Evolutionary conservation across 2,329 filamentous ascomycete species (phyloP), one percentile per base, ranked within the genome.

Genomic region (Ophiognomonia clavigignenti-juglandacearum): DNA sequence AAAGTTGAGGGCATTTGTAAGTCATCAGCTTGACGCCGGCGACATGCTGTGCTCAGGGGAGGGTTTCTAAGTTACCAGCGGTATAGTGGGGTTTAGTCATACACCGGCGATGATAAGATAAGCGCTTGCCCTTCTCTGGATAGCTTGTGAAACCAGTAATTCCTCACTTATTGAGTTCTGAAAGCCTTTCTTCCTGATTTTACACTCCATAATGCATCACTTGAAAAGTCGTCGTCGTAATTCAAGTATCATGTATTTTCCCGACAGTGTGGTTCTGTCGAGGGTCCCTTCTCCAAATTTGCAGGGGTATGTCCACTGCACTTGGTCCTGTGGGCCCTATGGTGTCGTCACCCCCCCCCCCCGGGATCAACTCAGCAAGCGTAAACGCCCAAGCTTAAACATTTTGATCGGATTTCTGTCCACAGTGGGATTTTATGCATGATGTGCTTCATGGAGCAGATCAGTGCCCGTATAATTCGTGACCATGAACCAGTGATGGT

Each of bases 51-150:
- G 49, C 41, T 45, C 32, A 20, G 43, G 23, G 26, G 39, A 16
- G 18, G 24, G n/a, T n/a, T n/a, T n/a, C n/a, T n/a, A n/a, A n/a
- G n/a, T n/a, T n/a, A n/a, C n/a, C n/a, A n/a, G n/a, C n/a, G n/a
- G n/a, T n/a, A n/a, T 27, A 20, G 45, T 32, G 40, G 40, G 45
- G 46, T n/a, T 49, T 40, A 51, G 46, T 51, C 43, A 48, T 39
- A 48, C 29, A 26, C 41, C 18, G 34, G 34, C 16, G 4, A 6
- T 40, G 46, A 48, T 48, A 45, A 48, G 46, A 48, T 48, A 48
- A 48, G 39, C 39, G 16, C 6, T 36, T 34, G 18, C 31, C 4
- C 8, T 34, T 7, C 18, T 34, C 31, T n/a, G n/a, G 24, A 26
- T 10, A 10, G 24, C 24, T 26, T 26, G 10, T 26, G 24, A 18